Percentiles rank a stretch among this genome's conserved stretches.
These are phyloP conservation scores for Coemansia sp. DNA, from an alignment of 192 early-diverging fungal species.

Conservation along the genomic window DNA sequence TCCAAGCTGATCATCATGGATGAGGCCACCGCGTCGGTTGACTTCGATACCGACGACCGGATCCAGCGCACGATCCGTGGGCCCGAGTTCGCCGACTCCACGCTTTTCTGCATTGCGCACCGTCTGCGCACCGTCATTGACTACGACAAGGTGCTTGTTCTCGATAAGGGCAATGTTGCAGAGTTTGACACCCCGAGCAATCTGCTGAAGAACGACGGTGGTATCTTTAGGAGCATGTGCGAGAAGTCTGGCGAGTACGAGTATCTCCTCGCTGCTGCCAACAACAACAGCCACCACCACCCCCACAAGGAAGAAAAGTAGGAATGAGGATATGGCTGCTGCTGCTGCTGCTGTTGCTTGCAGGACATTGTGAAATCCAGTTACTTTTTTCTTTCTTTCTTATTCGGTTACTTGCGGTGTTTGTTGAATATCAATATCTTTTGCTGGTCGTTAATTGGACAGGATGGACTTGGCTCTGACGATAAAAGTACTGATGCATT, in stretches of 20 bases:
- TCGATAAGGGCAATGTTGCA: constrained; percentile 73
- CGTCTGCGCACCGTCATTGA: constrained; percentile 80
- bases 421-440: too few relatives aligned
- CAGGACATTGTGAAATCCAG: too few relatives aligned
- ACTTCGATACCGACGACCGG: constrained; percentile 81
- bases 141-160: constrained; percentile 81
- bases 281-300: not conserved
- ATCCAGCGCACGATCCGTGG: constrained; percentile 87
- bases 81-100: constrained; percentile 69
- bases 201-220: constrained; percentile 62
- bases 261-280: not conserved
- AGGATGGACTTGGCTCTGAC: too few relatives aligned
- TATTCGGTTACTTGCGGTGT: too few relatives aligned
- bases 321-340: too few relatives aligned
- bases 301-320: not conserved
- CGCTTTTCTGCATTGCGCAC: constrained; percentile 89
- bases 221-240: constrained; percentile 79
- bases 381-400: too few relatives aligned
- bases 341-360: too few relatives aligned
- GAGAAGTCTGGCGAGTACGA: constrained; percentile 77
- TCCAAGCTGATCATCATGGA: constrained; percentile 75
- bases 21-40: constrained; percentile 87
- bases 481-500: too few relatives aligned
- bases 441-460: too few relatives aligned
- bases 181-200: constrained; percentile 81